Percentiles rank a stretch among this genome's conserved stretches.
Conservation (phyloP, 2,329 filamentous ascomycete genomes). For the Lachnum nothofagi region DNA sequence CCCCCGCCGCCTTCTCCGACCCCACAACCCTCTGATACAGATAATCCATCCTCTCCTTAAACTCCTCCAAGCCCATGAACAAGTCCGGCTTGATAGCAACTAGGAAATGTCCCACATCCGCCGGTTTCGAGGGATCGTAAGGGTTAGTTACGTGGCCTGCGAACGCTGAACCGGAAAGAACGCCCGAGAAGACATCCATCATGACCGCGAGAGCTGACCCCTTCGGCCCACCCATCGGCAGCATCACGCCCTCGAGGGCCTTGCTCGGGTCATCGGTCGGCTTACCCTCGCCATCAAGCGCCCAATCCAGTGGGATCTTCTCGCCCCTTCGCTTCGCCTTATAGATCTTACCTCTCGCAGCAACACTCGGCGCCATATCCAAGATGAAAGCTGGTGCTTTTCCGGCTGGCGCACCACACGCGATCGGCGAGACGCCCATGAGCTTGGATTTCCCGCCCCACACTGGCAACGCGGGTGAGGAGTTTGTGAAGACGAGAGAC, state of each 20-base stretch:
- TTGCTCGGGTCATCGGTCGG: slow-evolving; percentile 66
- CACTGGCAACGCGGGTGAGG: slow-evolving; percentile 31
- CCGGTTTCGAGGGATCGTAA: slow-evolving; percentile 64
- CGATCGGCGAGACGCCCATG: slow-evolving; percentile 35
- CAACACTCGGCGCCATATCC: slow-evolving; percentile 69
- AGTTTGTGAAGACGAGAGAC: slow-evolving; percentile 39
- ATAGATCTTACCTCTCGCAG: slow-evolving; percentile 68
- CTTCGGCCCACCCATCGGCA: slow-evolving; percentile 81
- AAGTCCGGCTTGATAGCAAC: slow-evolving; percentile 69
- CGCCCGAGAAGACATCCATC: slow-evolving; percentile 86
- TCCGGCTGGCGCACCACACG: slow-evolving; percentile 65
- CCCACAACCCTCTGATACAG: slow-evolving; percentile 50
- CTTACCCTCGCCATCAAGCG: slow-evolving; percentile 63
- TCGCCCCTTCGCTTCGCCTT: slow-evolving; percentile 63
- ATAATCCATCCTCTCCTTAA: slow-evolving; percentile 56
- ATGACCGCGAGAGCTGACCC: slow-evolving; percentile 72
- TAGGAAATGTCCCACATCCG: slow-evolving; percentile 71
- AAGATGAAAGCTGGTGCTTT: slow-evolving; percentile 60
- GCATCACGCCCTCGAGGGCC: slow-evolving; percentile 73
- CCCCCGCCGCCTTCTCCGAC: slow-evolving; percentile 49
- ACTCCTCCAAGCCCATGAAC: slow-evolving; percentile 66
- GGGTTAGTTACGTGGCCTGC: slow-evolving; percentile 72
- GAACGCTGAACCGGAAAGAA: slow-evolving; percentile 71
- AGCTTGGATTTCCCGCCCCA: slow-evolving; percentile 33
- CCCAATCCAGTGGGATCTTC: slow-evolving; percentile 69